These are phyloP conservation scores for Paraurostyla sp. DNA, from an alignment of 73 alveolate species.

Conservation along the genomic window DNA sequence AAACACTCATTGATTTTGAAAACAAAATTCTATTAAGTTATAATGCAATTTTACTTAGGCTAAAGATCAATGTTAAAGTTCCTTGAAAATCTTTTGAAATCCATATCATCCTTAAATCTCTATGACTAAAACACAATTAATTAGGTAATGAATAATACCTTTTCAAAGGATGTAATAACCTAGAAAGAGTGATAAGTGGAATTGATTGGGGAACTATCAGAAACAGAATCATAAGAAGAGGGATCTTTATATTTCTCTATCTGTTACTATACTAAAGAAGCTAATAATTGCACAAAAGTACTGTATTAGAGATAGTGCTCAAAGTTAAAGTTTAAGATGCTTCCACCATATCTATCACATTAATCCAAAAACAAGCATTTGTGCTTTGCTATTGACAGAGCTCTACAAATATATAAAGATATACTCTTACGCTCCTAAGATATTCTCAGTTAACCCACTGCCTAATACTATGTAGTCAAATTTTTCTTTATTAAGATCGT, in stretches of 20 bases:
- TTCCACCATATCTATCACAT: conserved; percentile 72
- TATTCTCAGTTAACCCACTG: conserved; percentile 63
- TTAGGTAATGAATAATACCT: not conserved
- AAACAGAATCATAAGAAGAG: not conserved
- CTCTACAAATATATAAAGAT: conserved; percentile 5
- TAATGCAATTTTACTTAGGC: conserved; percentile 53
- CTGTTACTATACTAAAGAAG: no score
- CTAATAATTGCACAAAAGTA: no score
- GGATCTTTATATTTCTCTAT: not conserved
- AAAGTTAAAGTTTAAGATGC: conserved; percentile 60
- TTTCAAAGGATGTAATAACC: not conserved
- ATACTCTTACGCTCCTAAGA: conserved; percentile 56
- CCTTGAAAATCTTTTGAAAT: conserved; percentile 54
- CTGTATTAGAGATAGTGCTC: conserved; percentile 64
- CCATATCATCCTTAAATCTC: conserved; percentile 28
- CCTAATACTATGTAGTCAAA: conserved; percentile 63
- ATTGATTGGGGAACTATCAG: not conserved
- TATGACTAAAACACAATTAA: not conserved
- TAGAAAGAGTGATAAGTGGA: conserved; percentile 17
- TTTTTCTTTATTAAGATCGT: conserved; percentile 67
- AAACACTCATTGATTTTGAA: conserved; percentile 72
- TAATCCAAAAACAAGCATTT: conserved; percentile 65
- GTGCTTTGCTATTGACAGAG: conserved; percentile 55
- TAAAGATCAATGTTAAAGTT: conserved; percentile 67
- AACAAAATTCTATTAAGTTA: conserved; percentile 51